Conservation (phyloP, 2,329 filamentous ascomycete genomes). For the Apiospora pterosperma region DNA sequence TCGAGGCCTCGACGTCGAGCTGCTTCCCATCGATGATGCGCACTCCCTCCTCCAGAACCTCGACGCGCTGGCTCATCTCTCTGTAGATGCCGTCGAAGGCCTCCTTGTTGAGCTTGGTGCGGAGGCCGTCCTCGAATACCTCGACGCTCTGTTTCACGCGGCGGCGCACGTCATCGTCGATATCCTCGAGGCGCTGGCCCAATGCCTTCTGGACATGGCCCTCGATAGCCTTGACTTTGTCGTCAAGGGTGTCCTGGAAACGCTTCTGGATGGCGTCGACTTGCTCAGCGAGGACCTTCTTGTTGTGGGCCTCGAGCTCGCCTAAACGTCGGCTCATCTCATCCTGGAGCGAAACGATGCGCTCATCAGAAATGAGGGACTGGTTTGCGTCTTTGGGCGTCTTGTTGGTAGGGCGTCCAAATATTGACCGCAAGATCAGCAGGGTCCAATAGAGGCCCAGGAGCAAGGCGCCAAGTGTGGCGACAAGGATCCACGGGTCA, state of each 20-base stretch:
- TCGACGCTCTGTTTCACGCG: conserved; percentile 19
- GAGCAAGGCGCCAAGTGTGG: background rate
- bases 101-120: conserved; percentile 22
- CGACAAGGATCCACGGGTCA: background rate
- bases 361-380: background rate
- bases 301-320: conserved; percentile 9
- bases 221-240: conserved; percentile 14
- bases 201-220: conserved; percentile 14
- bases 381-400: background rate
- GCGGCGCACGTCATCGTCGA: conserved; percentile 18
- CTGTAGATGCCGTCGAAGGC: conserved; percentile 19
- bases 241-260: conserved; percentile 13
- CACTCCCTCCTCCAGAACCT: conserved; percentile 20
- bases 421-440: background rate
- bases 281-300: conserved; percentile 12
- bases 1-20: conserved; percentile 22
- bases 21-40: conserved; percentile 22
- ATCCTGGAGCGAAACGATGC: background rate
- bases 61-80: conserved; percentile 18
- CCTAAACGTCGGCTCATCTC: background rate
- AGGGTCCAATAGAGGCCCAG: background rate
- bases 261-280: conserved; percentile 15
- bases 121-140: conserved; percentile 16
- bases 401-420: background rate
- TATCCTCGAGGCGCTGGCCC: conserved; percentile 12